phyloP scores from a whole-genome alignment of 106 monocot species.

The Platanthera zijinensis region DNA sequence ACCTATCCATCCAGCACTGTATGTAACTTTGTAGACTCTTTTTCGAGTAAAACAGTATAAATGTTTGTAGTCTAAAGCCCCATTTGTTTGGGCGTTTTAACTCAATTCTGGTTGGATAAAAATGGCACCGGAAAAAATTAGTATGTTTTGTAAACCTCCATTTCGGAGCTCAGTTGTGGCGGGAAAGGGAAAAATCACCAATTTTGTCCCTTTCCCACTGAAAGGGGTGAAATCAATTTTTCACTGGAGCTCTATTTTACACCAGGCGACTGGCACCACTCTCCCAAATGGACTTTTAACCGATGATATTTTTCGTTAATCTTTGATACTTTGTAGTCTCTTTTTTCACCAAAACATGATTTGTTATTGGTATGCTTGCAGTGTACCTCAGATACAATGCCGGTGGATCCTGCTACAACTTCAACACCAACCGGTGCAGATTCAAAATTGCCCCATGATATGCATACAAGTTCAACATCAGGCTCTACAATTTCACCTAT shows the following conservation, averaged over 20 bases:
- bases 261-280: too few species aligned
- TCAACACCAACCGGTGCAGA: slow-evolving; percentile 21
- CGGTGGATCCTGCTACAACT: slow-evolving; percentile 2
- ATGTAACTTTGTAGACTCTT: slow-evolving; percentile 7
- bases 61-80: too few species aligned
- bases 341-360: neutral
- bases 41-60: too few species aligned
- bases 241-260: too few species aligned
- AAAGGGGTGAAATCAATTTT: too few species aligned
- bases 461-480: slow-evolving; percentile 17
- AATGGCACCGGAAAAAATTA: too few species aligned
- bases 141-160: too few species aligned
- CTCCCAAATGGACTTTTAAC: neutral
- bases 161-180: too few species aligned
- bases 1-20: slow-evolving; percentile 16
- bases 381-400: slow-evolving; percentile 18
- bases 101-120: too few species aligned
- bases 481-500: slow-evolving; percentile 4
- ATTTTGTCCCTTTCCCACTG: too few species aligned
- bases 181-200: too few species aligned
- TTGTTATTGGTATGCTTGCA: slow-evolving; percentile 25
- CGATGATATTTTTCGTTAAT: neutral
- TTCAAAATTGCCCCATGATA: slow-evolving; percentile 11
- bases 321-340: neutral
- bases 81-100: too few species aligned